Evolutionary conservation across 75 land plant species (phyloP).

Genomic region (Sequoiadendron giganteum): DNA sequence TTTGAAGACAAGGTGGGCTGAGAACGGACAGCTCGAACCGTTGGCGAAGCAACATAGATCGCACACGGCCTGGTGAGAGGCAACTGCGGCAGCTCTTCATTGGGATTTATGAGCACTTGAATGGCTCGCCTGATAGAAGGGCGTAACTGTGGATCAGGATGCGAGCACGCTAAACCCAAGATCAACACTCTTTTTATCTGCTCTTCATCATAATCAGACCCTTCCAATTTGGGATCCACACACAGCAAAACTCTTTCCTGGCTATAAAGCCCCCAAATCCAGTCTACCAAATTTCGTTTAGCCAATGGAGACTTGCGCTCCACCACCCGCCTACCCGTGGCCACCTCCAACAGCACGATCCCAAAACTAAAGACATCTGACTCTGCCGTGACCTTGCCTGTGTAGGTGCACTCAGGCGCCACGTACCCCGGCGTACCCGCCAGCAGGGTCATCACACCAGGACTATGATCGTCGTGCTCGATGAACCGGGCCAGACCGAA

Average conservation of each 20-base stretch:
- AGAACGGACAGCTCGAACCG: too few relatives aligned
- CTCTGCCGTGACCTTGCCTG: too few relatives aligned
- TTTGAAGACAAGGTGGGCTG: too few relatives aligned
- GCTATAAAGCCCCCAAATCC: too few relatives aligned
- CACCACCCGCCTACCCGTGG: too few relatives aligned
- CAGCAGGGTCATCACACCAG: slow-evolving; percentile 11
- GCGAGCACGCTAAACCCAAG: slow-evolving; percentile 54
- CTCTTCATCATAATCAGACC: neutral
- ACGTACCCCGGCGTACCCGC: neutral
- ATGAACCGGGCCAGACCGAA: slow-evolving; percentile 23
- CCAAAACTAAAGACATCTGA: too few relatives aligned
- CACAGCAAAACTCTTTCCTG: too few relatives aligned
- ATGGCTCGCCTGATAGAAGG: slow-evolving; percentile 56
- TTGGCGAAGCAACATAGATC: neutral
- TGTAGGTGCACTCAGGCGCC: too few relatives aligned
- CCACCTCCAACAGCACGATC: too few relatives aligned
- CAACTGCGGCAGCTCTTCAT: neutral
- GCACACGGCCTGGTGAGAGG: neutral
- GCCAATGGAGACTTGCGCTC: too few relatives aligned
- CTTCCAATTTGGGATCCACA: too few relatives aligned
- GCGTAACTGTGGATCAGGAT: slow-evolving; percentile 11
- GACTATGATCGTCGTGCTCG: slow-evolving; percentile 14
- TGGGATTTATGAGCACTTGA: slow-evolving; percentile 15
- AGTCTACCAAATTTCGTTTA: too few relatives aligned
- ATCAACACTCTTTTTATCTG: slow-evolving; percentile 44